Conservation (phyloP, 805 yeast genomes). For the Saturnispora saitoi region DNA sequence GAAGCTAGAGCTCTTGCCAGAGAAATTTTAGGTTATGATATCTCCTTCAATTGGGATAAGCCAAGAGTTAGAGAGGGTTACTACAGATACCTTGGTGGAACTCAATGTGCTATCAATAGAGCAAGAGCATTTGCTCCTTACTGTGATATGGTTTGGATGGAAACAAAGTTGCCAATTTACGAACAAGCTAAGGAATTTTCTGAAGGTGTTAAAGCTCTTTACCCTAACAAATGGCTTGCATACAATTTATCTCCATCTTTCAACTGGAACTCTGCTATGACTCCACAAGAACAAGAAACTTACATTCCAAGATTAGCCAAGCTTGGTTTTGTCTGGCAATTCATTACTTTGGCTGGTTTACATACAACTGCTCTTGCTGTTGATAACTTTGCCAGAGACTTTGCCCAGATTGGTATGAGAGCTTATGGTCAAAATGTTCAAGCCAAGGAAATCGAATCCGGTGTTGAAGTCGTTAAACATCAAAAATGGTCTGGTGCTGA, state of each 20-base stretch:
- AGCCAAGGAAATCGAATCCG: slow-evolving; percentile 75
- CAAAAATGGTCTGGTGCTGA: slow-evolving; percentile 99
- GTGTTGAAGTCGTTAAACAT: slow-evolving; percentile 94
- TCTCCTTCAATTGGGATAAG: slow-evolving; percentile 90
- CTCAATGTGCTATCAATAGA: slow-evolving; percentile 95
- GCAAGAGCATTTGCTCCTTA: slow-evolving; percentile 93
- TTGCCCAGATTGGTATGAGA: slow-evolving; percentile 80
- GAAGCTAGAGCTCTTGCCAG: slow-evolving; percentile 74
- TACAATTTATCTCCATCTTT: slow-evolving; percentile 95
- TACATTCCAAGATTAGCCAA: slow-evolving; percentile 79
- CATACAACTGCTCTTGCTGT: slow-evolving; percentile 93
- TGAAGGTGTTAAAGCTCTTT: slow-evolving; percentile 71
- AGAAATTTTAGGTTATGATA: slow-evolving; percentile 68
- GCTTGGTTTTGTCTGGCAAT: slow-evolving; percentile 95
- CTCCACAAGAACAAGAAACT: slow-evolving; percentile 77
- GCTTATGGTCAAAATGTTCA: slow-evolving; percentile 89
- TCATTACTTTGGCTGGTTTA: slow-evolving; percentile 93
- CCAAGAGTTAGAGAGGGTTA: slow-evolving; percentile 95
- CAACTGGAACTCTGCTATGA: slow-evolving; percentile 96
- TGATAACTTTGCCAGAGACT: slow-evolving; percentile 74
- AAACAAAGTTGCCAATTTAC: slow-evolving; percentile 89
- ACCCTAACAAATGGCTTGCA: slow-evolving; percentile 92
- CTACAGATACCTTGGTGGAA: slow-evolving; percentile 93
- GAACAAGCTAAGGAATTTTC: slow-evolving; percentile 92
- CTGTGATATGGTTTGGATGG: slow-evolving; percentile 97